Evolutionary conservation across 2,329 filamentous ascomycete genomes (phyloP).

Genomic region (Polychaeton citri): DNA sequence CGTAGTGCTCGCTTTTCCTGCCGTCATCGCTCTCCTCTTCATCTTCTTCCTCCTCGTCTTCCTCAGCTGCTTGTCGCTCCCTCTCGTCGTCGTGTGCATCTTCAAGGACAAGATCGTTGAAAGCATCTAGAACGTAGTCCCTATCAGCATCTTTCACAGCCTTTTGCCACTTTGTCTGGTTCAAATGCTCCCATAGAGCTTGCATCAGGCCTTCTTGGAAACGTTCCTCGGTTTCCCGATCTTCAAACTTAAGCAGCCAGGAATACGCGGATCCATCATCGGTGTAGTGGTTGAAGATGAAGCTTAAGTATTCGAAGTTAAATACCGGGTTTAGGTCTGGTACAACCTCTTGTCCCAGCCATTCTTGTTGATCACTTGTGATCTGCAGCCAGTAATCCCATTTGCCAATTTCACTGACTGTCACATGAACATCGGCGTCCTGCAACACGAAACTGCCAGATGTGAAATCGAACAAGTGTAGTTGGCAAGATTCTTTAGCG

Average conservation of each 20-base stretch:
- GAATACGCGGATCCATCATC: constrained; percentile 83
- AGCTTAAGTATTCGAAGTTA: constrained; percentile 97
- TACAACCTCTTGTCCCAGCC: constrained; percentile 73
- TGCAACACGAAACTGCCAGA: constrained; percentile 75
- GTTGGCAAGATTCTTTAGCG: constrained; percentile 61
- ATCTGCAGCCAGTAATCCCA: constrained; percentile 98
- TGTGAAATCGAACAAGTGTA: constrained; percentile 87
- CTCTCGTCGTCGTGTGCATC: constrained; percentile 49
- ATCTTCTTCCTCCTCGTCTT: constrained; percentile 41
- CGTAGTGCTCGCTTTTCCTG: constrained; percentile 59
- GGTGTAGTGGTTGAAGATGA: constrained; percentile 96
- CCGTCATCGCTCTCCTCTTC: constrained; percentile 52
- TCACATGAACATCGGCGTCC: constrained; percentile 60
- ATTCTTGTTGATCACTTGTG: constrained; percentile 59
- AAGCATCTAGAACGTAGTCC: constrained; percentile 89
- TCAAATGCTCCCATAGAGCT: constrained; percentile 90
- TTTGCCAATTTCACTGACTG: constrained; percentile 71
- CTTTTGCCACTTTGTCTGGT: constrained; percentile 88
- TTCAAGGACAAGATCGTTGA: constrained; percentile 87
- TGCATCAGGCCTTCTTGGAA: constrained; percentile 95
- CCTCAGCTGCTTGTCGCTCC: constrained; percentile 41
- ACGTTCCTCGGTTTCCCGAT: constrained; percentile 63
- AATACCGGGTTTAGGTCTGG: constrained; percentile 96
- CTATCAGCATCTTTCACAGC: constrained; percentile 72
- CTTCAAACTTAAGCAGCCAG: constrained; percentile 86